Base-by-base conservation (phyloP, 805 yeast genomes). In the Yamadazyma phyllophila region DNA sequence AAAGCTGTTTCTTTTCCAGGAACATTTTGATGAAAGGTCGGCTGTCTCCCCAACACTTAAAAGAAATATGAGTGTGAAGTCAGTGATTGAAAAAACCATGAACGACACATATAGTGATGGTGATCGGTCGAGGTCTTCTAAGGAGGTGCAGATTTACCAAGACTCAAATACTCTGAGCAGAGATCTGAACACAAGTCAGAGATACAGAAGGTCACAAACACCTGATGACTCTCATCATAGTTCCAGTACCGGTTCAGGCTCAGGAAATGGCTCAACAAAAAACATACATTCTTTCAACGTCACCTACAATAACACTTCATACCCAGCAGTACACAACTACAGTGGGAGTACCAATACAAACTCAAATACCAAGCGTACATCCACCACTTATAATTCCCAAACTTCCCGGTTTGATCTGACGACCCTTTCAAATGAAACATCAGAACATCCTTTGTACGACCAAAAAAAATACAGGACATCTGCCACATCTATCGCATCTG, bases 1-100 rank as follows among this genome's bases (percentile, higher is more conserved):
- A 15, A 46, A 29, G 14, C 15, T 40, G 30, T 62, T 61, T 46
- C 41, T 64, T 3, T 66, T 65, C 43, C 51, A 53, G 39, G 71
- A 66, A 44, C 58, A 60, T 31, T 63, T 63, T 43, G 66, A 65
- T 42, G 66, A 46, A 14, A 39, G 33, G 8, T 42, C 44, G 35
- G 8, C 15, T 14, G 33, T 17, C 3, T 29, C 31, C 7, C 31
- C 11, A 4, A 29, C 45, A 30, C 17, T 44, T 36, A 26, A 46
- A 36, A 31, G 50, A 30, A 47, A 43, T 29, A 44, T 30, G 14
- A 41, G 41, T n/a, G 26, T 20, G 2, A 38, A 41, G 35, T 52
- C 56, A 12, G 32, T 46, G 20, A 46, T 54, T 6, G 54, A 50
- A 30, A 26, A 44, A 17, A 54, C 57, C 2, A 35, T 54, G 13